Evolutionary conservation across 352 stramenopile species (phyloP), one percentile per base, ranked within the genome.

Genomic region (Globisporangium ultimum): DNA sequence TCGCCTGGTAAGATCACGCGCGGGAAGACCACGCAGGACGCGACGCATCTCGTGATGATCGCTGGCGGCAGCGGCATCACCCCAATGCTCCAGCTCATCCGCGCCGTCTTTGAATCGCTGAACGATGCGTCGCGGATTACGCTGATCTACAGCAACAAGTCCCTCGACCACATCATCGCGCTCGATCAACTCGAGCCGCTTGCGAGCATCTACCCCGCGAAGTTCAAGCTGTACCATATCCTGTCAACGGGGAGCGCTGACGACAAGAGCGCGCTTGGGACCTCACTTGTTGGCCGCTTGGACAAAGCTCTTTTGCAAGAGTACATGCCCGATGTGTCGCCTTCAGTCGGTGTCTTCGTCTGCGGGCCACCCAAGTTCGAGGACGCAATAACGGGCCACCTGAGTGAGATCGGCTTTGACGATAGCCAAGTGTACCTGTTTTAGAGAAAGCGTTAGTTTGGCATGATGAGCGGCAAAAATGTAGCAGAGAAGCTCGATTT

Each of bases 31-130:
- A 52, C 64, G 2, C 78, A 85, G 43, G 42, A 85, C 36, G 74
- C 80, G 18, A 64, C 57, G n/a, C 80, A 95, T 48, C 58, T 93
- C 32, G 80, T 91, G 40, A 68, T 94, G 57, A 59, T 95, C 61
- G 83, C 86, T 53, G 86, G 76, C 0, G 86, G 86, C 8, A 92
- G 75, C 20, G 86, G 86, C 53, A 90, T 95, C 57, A 76, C 84
- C 10, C 86, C 86, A 0, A 93, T 95, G 84, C 80, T 95, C 28
- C 81, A 93, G 61, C 56, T 95, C 28, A 76, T 94, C 34, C 81
- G 84, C 21, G 76, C 76, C 8, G 67, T 81, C 32, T 74, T 93
- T 50, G 83, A 93, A 57, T 78, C 73, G 32, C 57, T 18, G 7
- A 67, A 72, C 28, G 80, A 90, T 51, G 55, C 55, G 28, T 78